Base-by-base conservation (phyloP, 2,329 filamentous ascomycete genomes). In the Pseudogymnoascus sp. region DNA sequence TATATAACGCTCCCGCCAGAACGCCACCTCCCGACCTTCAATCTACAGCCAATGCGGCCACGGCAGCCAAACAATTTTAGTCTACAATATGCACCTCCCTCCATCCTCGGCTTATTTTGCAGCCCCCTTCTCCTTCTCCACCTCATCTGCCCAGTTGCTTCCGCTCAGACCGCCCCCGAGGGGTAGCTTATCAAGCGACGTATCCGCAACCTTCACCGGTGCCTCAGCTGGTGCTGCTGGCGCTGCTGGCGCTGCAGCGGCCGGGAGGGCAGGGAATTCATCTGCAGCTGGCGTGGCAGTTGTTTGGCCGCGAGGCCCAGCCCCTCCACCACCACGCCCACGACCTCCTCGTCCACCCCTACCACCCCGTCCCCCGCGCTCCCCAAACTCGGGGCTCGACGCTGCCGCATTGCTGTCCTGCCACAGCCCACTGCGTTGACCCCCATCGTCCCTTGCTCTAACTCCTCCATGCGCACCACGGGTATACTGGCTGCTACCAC, bases 21-120 rank as follows among this genome's bases (percentile, higher is more conserved):
- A 50, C 43, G 43, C 43, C 43, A 18, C 2, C n/a, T 9, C n/a
- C 25, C 43, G n/a, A 20, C 6, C 22, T 58, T 25, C 43, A 50
- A 50, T 71, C 69, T 58, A 70, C 68, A 1, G 68, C 68, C 68
- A 68, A 70, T 37, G 69, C 66, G 8, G 62, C 64, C 9, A 62
- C 61, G n/a, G 63, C 14, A 59, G 58, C 37, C 22, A 59, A 38
- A 28, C 30, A 50, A 9, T 16, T 28, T 25, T 47, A 32, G 16
- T 35, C 58, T 54, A 47, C 16, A 34, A 41, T 47, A 28, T 22
- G 39, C 22, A 35, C 5, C 18, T 25, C 8, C 16, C 50, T 18
- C 61, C 28, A 66, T 65, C 18, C 50, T 59, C 11, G 47, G 41
- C 9, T 37, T 50, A 35, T 39, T 37, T 28, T 41, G 50, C 28